phyloP scores from a whole-genome alignment of 179 eudicot genomes.

The Beta corolliflora region DNA sequence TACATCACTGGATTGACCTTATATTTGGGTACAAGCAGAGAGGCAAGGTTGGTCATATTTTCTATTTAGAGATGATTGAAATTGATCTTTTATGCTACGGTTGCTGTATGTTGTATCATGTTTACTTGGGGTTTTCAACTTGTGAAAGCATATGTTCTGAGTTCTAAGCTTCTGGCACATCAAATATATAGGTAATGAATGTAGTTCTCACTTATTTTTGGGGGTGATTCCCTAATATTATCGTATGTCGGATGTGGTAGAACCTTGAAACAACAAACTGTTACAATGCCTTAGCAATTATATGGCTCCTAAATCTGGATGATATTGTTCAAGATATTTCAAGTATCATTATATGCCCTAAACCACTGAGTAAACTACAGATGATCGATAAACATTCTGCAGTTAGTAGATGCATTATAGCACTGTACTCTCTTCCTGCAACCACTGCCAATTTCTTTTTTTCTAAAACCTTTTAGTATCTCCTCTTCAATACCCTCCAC shows the following conservation, averaged over 20 bases:
- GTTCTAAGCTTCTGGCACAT: background rate
- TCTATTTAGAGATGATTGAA: slow-evolving; percentile 8
- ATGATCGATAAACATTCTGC: background rate
- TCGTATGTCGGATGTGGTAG: background rate
- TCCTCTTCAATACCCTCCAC: too few relatives aligned
- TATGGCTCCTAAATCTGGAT: background rate
- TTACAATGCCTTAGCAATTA: too few relatives aligned
- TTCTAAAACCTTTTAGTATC: too few relatives aligned
- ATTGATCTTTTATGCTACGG: background rate
- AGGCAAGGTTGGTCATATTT: slow-evolving; percentile 77
- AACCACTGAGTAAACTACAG: background rate
- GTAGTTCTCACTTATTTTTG: background rate
- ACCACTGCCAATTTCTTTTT: too few relatives aligned
- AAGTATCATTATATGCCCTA: background rate
- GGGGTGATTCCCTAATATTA: background rate
- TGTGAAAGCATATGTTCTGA: background rate
- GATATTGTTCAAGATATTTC: background rate
- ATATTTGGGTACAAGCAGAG: slow-evolving; percentile 93
- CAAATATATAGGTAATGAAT: background rate
- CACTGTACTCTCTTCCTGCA: too few relatives aligned
- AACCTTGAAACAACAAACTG: background rate
- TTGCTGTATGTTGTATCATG: background rate
- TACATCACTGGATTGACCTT: slow-evolving; percentile 99
- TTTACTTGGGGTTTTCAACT: background rate
- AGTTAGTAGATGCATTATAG: too few relatives aligned